Base-by-base conservation (phyloP, 257 asterid genomes). In the Plectranthus barbatus region DNA sequence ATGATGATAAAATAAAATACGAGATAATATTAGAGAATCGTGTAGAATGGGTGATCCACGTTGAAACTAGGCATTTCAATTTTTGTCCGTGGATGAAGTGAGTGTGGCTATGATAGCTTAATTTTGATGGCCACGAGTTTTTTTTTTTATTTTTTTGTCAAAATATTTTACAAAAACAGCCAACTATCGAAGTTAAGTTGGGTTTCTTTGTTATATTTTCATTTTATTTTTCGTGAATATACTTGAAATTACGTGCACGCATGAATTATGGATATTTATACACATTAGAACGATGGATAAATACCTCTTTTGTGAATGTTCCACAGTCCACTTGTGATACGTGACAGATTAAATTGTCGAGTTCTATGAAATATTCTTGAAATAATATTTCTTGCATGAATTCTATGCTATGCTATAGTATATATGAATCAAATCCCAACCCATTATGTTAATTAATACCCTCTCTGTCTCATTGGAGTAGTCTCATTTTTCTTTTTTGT, bases 91-190 rank as follows among this genome's bases (percentile, higher is more conserved):
- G 33, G 45, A 39, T 52, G 46, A 17, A 60, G 37, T 13, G 29
- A 49, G 4, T 68, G 72, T 67, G 64, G 69, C 56, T 59, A 24
- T 2, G 53, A 46, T 29, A 33, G 47, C 34, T 47, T 62, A 23
- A 4, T 9, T 31, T 49, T 48, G 54, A 34, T 42, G 48, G 19
- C 48, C 18, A 56, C 33, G 61, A 56, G 14, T 15, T 34, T 36
- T 14, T 14, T 42, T 42, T 42, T 4, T n/a, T 14, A 3, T n/a
- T 42, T 13, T 42, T 42, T 12, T 12, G 12, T 11, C 7, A 23
- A 23, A 23, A 23, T n/a, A n/a, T n/a, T n/a, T n/a, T n/a, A 31
- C 36, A 31, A 31, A 31, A 31, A 31, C 0, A 31, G 31, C 31
- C 1, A 31, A 31, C 5, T 31, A 4, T 31, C 5, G 39, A 34